Conservation (phyloP, 2,329 filamentous ascomycete species). For the Stachybotrys elegans region DNA sequence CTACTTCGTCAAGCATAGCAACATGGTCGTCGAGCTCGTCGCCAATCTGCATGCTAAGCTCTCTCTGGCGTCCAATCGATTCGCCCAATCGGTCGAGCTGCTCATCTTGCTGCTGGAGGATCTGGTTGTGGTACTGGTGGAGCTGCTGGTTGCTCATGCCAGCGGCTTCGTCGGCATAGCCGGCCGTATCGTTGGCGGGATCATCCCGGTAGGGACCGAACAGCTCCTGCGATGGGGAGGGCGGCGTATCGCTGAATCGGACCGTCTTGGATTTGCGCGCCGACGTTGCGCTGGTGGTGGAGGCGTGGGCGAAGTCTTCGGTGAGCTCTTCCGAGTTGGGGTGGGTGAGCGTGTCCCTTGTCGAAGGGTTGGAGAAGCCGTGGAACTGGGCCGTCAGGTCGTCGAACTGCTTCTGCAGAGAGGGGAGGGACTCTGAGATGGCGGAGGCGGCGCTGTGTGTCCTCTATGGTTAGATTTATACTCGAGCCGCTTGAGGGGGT, state of each 20-base stretch:
- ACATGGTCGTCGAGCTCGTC: slow-evolving; percentile 93
- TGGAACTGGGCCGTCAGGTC: slow-evolving; percentile 79
- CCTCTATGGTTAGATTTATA: slow-evolving; percentile 1
- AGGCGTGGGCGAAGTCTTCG: slow-evolving; percentile 60
- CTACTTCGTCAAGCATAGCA: slow-evolving; percentile 82
- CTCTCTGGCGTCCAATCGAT: slow-evolving; percentile 81
- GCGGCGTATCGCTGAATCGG: slow-evolving; percentile 69
- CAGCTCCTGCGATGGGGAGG: slow-evolving; percentile 32
- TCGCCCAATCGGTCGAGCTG: slow-evolving; percentile 86
- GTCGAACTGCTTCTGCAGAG: slow-evolving; percentile 67
- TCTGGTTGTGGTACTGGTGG: slow-evolving; percentile 74
- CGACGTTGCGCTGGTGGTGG: slow-evolving; percentile 30
- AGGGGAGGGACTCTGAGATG: slow-evolving; percentile 60
- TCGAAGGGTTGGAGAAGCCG: slow-evolving; percentile 50
- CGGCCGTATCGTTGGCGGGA: slow-evolving; percentile 45
- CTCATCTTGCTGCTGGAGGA: slow-evolving; percentile 85
- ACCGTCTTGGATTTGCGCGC: slow-evolving; percentile 62
- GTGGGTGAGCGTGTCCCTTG: slow-evolving; percentile 46
- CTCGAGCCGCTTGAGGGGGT: slow-evolving; percentile 3
- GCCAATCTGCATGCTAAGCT: slow-evolving; percentile 92
- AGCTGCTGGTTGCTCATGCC: slow-evolving; percentile 77
- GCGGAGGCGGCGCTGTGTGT: slow-evolving; percentile 28
- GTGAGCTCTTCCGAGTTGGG: slow-evolving; percentile 61
- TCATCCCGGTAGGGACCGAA: slow-evolving; percentile 66
- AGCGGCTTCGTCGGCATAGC: slow-evolving; percentile 55